These are phyloP conservation scores for Triticum turgidum DNA, from an alignment of 176 grass and related monocot species.

Conservation along the genomic window DNA sequence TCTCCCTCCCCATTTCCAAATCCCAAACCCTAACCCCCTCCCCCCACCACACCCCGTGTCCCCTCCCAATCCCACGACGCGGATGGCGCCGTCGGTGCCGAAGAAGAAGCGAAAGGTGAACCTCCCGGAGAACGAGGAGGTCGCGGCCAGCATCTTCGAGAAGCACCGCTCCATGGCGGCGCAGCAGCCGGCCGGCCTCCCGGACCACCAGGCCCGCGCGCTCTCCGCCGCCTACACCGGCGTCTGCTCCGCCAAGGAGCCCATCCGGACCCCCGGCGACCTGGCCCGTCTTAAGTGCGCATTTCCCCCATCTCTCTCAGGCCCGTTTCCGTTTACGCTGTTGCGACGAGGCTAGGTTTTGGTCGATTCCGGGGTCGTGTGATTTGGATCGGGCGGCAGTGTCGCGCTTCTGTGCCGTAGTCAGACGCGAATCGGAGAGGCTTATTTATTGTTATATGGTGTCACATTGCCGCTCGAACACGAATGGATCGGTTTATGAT, in stretches of 20 bases:
- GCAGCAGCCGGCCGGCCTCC: slow-evolving; percentile 22
- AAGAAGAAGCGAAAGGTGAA: slow-evolving; percentile 38
- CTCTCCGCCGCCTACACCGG: slow-evolving; percentile 54
- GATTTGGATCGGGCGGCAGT: background rate
- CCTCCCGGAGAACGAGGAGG: slow-evolving; percentile 66
- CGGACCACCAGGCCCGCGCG: slow-evolving; percentile 53
- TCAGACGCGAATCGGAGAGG: background rate
- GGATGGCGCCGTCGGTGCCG: slow-evolving; percentile 20
- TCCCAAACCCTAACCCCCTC: background rate
- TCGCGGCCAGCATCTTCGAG: slow-evolving; percentile 45
- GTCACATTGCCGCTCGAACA: too few species aligned
- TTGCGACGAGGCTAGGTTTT: background rate
- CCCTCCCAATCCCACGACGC: background rate
- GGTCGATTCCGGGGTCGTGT: background rate
- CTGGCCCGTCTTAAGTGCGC: slow-evolving; percentile 60
- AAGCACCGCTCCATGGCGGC: slow-evolving; percentile 63
- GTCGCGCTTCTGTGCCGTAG: background rate
- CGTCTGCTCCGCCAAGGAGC: slow-evolving; percentile 55
- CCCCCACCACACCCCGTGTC: background rate
- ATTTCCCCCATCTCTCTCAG: background rate
- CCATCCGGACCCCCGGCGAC: slow-evolving; percentile 59
- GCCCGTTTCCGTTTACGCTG: background rate
- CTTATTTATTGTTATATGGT: background rate
- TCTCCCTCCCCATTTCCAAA: background rate
- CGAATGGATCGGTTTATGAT: background rate